Evolutionary conservation across 371 early-diverging fungal species (phyloP).

Genomic region (Gilbertella persicaria): DNA sequence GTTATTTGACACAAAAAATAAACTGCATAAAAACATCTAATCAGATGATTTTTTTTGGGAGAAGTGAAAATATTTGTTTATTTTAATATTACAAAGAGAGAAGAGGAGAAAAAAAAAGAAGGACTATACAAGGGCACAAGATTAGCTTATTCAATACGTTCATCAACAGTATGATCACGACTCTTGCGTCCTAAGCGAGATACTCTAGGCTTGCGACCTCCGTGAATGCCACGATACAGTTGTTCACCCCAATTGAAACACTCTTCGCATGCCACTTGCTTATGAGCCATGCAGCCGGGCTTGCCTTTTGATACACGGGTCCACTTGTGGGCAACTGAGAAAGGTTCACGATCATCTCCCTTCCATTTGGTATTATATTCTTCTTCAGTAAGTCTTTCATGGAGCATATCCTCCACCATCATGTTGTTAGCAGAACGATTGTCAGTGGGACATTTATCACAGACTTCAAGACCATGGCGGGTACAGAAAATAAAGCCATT

Average conservation of each 20-base stretch:
- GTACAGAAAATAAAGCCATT: constrained; percentile 42
- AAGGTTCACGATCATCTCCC: constrained; percentile 51
- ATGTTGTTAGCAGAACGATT: constrained; percentile 44
- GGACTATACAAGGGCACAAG: too few relatives aligned
- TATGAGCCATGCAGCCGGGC: constrained; percentile 48
- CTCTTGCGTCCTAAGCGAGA: constrained; percentile 27
- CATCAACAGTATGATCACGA: constrained; percentile 10
- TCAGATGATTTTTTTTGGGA: too few relatives aligned
- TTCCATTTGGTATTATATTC: constrained; percentile 46
- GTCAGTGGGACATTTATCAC: constrained; percentile 48
- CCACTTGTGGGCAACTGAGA: constrained; percentile 43
- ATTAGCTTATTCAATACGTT: constrained; percentile 10
- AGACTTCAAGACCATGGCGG: constrained; percentile 48
- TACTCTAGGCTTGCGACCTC: constrained; percentile 35
- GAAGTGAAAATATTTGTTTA: too few relatives aligned
- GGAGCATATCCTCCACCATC: constrained; percentile 43
- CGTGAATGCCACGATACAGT: constrained; percentile 35
- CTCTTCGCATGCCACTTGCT: constrained; percentile 43
- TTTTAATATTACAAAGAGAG: background rate
- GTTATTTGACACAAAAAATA: too few relatives aligned
- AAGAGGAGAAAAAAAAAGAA: background rate
- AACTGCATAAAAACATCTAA: too few relatives aligned
- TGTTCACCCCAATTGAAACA: constrained; percentile 53
- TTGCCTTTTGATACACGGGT: constrained; percentile 41
- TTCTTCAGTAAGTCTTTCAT: constrained; percentile 38